Evolutionary conservation across 2,329 filamentous ascomycete species (phyloP).

Genomic region (Byssoonygena ceratinophila): DNA sequence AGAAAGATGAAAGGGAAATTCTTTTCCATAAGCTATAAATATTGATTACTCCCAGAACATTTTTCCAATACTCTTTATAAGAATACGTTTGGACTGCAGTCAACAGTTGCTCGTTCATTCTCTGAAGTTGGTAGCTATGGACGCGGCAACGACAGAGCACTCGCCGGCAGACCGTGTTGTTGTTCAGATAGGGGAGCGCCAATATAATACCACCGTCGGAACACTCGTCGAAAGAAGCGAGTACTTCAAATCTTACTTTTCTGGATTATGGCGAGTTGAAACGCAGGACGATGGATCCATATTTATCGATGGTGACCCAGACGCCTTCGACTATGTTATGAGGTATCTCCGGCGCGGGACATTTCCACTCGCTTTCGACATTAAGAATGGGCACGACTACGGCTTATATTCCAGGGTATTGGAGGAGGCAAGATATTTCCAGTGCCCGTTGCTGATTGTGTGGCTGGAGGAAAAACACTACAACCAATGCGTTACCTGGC

Average conservation of each 20-base stretch:
- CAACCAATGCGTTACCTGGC: slow-evolving; percentile 10
- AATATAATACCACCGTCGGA: slow-evolving; percentile 5
- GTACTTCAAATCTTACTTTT: slow-evolving; percentile 13
- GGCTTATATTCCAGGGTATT: slow-evolving; percentile 9
- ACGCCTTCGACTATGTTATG: slow-evolving; percentile 11
- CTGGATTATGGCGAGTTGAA: slow-evolving; percentile 4
- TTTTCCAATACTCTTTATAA: no score
- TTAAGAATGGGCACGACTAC: slow-evolving; percentile 11
- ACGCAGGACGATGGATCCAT: slow-evolving; percentile 11
- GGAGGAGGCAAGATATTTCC: slow-evolving; percentile 14
- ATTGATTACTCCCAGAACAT: no score
- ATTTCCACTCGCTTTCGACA: slow-evolving; percentile 12
- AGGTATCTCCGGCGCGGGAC: slow-evolving; percentile 13
- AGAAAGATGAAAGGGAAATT: no score
- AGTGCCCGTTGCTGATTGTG: slow-evolving; percentile 7
- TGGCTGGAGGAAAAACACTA: slow-evolving; percentile 14
- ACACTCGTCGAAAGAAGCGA: slow-evolving; percentile 10
- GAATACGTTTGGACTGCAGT: no score
- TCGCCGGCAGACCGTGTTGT: background rate
- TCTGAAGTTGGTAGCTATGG: no score
- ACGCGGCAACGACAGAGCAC: background rate
- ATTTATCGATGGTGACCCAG: slow-evolving; percentile 11
- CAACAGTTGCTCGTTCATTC: no score
- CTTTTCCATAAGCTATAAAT: no score
- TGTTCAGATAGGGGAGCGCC: slow-evolving; percentile 10